Evolutionary conservation across 371 early-diverging fungal species (phyloP), one percentile per base, ranked within the genome.

Genomic region (Polyrhizophydium stewartii): DNA sequence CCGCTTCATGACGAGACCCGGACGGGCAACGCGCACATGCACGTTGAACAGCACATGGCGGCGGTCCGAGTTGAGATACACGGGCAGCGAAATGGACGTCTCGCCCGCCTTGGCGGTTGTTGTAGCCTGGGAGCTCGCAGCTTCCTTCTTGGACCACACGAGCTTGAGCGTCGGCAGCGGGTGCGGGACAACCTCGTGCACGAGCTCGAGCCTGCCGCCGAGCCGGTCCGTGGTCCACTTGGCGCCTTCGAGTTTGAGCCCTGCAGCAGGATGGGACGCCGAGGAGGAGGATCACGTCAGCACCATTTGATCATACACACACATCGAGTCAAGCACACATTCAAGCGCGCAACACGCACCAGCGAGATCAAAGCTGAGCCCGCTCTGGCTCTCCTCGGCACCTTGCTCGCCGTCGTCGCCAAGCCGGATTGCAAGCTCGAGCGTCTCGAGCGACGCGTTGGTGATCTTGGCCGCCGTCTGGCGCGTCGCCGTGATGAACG

Each of bases 401-500:
- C 32, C 32, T 35, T n/a, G 9, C 51, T 25, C 7, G n/a, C 27
- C 24, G 32, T 0, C 27, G 40, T 16, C 19, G 22, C 57, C 22
- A 41, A n/a, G 38, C 30, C 24, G 24, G 31, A 60, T 45, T 21
- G 65, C 56, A 40, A 83, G 59, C 43, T 63, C 55, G 13, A 84
- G 63, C 37, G 80, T 73, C 59, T 85, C 85, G 51, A 85, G 56
- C 13, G 84, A 81, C 68, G 69, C 71, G 27, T 68, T 28, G 16
- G 63, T 64, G 13, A 33, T 38, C 35, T 82, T 90, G 16, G 96
- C 94, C 0, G 84, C 90, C 9, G 86, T 81, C 71, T 96, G 96
- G 56, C 94, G 82, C 16, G 95, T 89, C 22, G 94, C 96, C 0
- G 95, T 95, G 22, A 95, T 76, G 64, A 86, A 94, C 2, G 96